A percentile compares a stretch with the other conserved stretches of the same genome.
These are phyloP conservation scores for Aspergillus sp. DNA, from an alignment of 2,329 filamentous ascomycete genomes.

Conservation along the genomic window DNA sequence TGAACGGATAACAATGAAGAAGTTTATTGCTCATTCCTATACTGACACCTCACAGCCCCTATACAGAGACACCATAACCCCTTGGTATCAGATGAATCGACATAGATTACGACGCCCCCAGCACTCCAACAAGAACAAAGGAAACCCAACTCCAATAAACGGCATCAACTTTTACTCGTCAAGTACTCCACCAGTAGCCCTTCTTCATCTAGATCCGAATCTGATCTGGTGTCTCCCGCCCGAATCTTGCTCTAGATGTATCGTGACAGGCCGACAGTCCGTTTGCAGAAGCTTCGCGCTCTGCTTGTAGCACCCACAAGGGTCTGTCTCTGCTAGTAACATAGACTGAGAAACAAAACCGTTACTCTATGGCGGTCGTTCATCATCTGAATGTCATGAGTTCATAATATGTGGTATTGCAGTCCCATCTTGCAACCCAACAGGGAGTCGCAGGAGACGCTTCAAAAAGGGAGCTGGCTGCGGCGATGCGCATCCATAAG, in stretches of 20 bases:
- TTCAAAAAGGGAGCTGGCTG: slow-evolving; percentile 28
- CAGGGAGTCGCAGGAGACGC: neutral
- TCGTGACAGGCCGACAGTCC: neutral
- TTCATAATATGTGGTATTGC: neutral
- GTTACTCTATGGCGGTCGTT: neutral
- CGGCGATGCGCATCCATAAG: slow-evolving; percentile 35
- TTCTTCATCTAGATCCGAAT: neutral
- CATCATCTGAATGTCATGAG: neutral
- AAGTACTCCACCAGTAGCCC: no score
- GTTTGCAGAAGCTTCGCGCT: neutral
- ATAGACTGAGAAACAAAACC: slow-evolving; percentile 1
- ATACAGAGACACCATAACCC: no score
- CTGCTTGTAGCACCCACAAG: neutral
- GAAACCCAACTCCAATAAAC: slow-evolving; percentile 1
- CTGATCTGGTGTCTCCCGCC: neutral
- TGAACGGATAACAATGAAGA: neutral
- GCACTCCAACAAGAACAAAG: no score
- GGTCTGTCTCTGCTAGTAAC: slow-evolving; percentile 3
- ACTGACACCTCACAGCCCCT: no score
- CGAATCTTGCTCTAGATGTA: neutral
- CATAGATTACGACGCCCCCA: no score
- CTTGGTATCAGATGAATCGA: no score
- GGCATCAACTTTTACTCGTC: slow-evolving; percentile 1
- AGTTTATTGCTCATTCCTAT: no score
- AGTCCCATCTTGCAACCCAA: neutral